Base-by-base conservation (phyloP, 306 rosid species). In the Vigna reflexopilosa region DNA sequence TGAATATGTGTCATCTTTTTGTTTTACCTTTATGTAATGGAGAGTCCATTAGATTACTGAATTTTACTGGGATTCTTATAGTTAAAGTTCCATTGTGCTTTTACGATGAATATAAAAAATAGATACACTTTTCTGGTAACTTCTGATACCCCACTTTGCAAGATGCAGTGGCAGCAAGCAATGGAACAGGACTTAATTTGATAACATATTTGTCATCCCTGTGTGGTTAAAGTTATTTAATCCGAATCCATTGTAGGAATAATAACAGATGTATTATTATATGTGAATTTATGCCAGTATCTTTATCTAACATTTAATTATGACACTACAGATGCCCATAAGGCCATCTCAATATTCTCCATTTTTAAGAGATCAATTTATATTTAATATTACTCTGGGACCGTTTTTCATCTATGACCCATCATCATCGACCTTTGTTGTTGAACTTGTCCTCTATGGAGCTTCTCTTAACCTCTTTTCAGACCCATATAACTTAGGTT, bases 171-270 rank as follows among this genome's bases (percentile, higher is more conserved):
- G 50, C 73, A 68, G 30, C 70, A 68, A 36, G 66, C 77, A 34
- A 65, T 36, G 63, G 15, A 76, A 61, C 55, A 62, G 3, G 6
- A 32, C 2, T 62, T 62, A 3, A 14, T 61, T 19, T 22, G 0
- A 62, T 62, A 61, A 45, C 42, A 34, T 71, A 61, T 47, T 32
- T 55, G 45, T 47, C 69, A 49, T 40, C 45, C 57, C 38, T 51
- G 70, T 49, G 67, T 66, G 81, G 79, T 76, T 75, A 86, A 65
- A 76, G 84, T 75, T 80, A 64, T 64, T 77, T 86, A 56, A 83
- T 73, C 85, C 80, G 80, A 80, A 69, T 87, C 87, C 80, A 68
- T 57, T 49, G 17, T 15, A 57, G 79, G 88, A 91, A 89, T 84
- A 77, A 72, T 61, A 66, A 77, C 32, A 77, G 56, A 80, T 76